These are phyloP conservation scores for Botrytis fabae DNA, from an alignment of 2,329 filamentous ascomycete genomes.

Conservation along the genomic window DNA sequence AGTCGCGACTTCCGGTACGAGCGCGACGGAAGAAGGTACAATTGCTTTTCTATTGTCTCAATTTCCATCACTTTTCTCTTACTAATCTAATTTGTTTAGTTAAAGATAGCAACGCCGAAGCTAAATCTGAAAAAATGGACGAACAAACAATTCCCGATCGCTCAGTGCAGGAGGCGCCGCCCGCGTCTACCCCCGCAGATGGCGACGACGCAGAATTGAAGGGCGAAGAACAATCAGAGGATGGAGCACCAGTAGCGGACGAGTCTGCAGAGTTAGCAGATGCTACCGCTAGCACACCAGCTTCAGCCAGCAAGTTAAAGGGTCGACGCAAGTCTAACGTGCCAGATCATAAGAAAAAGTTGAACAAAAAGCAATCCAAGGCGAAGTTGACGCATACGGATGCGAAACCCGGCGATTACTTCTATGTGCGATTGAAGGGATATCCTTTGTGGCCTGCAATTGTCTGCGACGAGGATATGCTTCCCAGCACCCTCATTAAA, in stretches of 20 bases:
- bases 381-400: conserved; percentile 70
- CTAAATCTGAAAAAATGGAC: conserved; percentile 26
- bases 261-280: conserved; percentile 38
- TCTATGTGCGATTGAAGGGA: conserved; percentile 89
- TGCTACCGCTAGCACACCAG: conserved; percentile 42
- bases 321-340: conserved; percentile 72
- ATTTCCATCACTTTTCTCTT: conserved; percentile 20
- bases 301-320: conserved; percentile 51
- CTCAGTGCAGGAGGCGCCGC: conserved; percentile 24
- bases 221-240: conserved; percentile 39
- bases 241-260: conserved; percentile 34
- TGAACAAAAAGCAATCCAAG: conserved; percentile 83
- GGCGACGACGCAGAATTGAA: conserved; percentile 42
- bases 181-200: conserved; percentile 29
- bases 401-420: conserved; percentile 88
- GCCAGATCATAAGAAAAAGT: conserved; percentile 72
- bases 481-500: conserved; percentile 74
- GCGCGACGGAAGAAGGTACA: conserved; percentile 30
- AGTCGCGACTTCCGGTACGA: conserved; percentile 34
- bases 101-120: conserved; percentile 23
- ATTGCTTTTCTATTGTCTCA: conserved; percentile 25
- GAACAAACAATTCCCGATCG: conserved; percentile 30
- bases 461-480: conserved; percentile 91
- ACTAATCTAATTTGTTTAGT: conserved; percentile 35
- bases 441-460: conserved; percentile 94